Conservation (phyloP, 345 rosid species). For the Aegle marmelos region DNA sequence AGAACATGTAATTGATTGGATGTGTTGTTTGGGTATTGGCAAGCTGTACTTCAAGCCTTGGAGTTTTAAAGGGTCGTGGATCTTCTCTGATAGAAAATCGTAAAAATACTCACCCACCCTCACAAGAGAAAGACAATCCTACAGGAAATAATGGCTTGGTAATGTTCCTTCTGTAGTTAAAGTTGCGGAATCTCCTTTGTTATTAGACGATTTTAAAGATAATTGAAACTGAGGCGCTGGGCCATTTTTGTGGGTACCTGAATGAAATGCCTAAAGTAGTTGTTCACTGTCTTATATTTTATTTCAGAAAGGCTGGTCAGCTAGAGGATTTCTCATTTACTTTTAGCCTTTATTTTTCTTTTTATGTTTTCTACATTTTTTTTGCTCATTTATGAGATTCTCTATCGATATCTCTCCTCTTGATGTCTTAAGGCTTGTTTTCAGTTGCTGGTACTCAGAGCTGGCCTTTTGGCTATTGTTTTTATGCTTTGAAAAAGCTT, state of each 20-base stretch:
- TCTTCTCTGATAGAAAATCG: conserved; percentile 27
- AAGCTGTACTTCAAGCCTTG: conserved; percentile 46
- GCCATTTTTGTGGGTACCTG: background rate
- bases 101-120: conserved; percentile 17
- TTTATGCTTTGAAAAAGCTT: background rate
- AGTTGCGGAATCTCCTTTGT: background rate
- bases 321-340: background rate
- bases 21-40: conserved; percentile 69
- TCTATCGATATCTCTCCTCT: background rate
- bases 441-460: background rate
- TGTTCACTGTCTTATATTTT: background rate
- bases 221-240: background rate
- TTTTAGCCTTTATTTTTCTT: background rate
- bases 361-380: background rate
- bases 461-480: background rate
- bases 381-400: too few relatives aligned
- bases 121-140: conserved; percentile 28
- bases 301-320: background rate
- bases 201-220: background rate
- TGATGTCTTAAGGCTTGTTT: background rate
- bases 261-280: background rate
- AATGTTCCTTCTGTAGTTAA: conserved; percentile 18
- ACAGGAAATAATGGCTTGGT: conserved; percentile 41
- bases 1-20: conserved; percentile 77
- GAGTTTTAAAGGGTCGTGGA: conserved; percentile 32